Evolutionary conservation across 1,284 basidiomycete species (phyloP).

Genomic region (Heliocybe sulcata): DNA sequence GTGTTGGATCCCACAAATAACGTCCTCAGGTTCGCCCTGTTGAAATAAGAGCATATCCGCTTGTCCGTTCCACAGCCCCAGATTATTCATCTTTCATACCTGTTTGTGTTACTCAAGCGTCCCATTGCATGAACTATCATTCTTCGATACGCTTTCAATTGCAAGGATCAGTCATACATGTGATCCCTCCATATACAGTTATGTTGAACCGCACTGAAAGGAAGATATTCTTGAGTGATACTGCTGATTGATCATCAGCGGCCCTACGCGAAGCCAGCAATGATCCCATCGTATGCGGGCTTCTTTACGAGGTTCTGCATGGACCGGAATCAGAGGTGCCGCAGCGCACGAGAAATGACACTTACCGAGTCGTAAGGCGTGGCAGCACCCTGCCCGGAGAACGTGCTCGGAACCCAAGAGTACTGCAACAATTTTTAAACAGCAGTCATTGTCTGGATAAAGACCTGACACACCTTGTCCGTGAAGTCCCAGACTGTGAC

Average conservation of each 20-base stretch:
- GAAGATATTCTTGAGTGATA: too few relatives aligned
- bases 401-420: slow-evolving; percentile 26
- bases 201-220: too few relatives aligned
- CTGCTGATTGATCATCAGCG: not conserved
- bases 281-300: slow-evolving; percentile 21
- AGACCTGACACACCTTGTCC: slow-evolving; percentile 23
- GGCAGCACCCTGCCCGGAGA: slow-evolving; percentile 27
- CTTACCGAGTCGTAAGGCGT: slow-evolving; percentile 26
- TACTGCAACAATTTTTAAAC: slow-evolving; percentile 11
- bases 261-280: slow-evolving; percentile 9
- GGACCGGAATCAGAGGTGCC: not conserved
- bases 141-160: too few relatives aligned
- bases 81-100: too few relatives aligned
- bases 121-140: too few relatives aligned
- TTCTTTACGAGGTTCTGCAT: slow-evolving; percentile 17
- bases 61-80: not conserved
- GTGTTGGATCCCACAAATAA: not conserved
- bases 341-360: not conserved
- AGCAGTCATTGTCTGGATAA: not conserved
- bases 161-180: too few relatives aligned
- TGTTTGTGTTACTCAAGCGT: too few relatives aligned
- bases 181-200: not conserved
- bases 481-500: slow-evolving; percentile 46
- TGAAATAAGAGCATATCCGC: not conserved
- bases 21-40: not conserved